Base-by-base conservation (phyloP, 2,329 filamentous ascomycete genomes). In the Fusarium staphyleae region DNA sequence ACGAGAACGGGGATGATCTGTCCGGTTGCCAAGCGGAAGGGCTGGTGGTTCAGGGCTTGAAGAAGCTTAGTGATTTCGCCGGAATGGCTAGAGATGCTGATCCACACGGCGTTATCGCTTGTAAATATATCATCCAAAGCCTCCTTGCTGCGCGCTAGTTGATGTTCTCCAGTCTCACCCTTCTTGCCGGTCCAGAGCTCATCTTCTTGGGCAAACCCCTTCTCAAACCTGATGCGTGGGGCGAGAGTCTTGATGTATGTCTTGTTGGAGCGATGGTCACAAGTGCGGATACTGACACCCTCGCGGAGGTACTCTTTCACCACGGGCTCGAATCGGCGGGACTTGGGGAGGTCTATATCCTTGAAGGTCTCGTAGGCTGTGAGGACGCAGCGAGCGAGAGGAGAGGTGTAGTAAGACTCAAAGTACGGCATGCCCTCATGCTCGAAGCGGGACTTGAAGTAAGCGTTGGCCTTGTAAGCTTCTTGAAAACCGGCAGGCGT, bases 1-100 rank as follows among this genome's bases (percentile, higher is more conserved):
- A 90, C 81, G 1, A 90, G 77, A 3, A 88, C 85, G 0, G 87
- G 87, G 22, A 90, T 87, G 7, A 87, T 81, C 51, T 85, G 81
- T 8, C 88, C 87, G 0, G 88, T 91, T n/a, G 76, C 77, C 11
- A 90, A 74, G 3, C 74, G 70, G 67, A 90, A 90, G 3, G 72
- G 59, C n/a, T 81, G 79, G 64, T 90, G 87, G 43, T 81, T 80
- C 4, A 89, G 71, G 0, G 84, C 84, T 44, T 74, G 65, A 3
- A 87, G 75, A 18, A 85, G 71, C 47, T 73, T 77, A 10, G 66
- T 66, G 60, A 86, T 85, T 64, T 83, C 79, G 5, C 85, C 85
- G 15, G 79, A 81, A 70, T 88, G 85, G 46, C 78, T 83, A 2
- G 83, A 87, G 52, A 87, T 74, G 58, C 80, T 84, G 57, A 87